These are phyloP conservation scores for Saccharomycopsis olivae DNA, from an alignment of 805 yeast genomes.

Conservation along the genomic window DNA sequence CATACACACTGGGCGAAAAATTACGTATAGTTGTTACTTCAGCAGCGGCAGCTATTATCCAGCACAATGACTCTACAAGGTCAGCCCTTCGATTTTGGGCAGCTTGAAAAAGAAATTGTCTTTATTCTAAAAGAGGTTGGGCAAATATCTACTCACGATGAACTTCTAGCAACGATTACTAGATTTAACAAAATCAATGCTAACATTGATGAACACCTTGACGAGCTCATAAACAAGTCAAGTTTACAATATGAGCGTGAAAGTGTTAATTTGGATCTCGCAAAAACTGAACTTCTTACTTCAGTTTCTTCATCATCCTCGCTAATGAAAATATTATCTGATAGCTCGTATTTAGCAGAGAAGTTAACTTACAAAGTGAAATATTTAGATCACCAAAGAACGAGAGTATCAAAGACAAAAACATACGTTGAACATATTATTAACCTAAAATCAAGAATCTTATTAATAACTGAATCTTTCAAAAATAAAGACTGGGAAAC, in stretches of 20 bases:
- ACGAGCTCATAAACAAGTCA: neutral
- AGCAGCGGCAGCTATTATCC: too few species aligned
- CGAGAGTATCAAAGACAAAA: conserved; percentile 50
- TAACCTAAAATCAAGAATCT: conserved; percentile 52
- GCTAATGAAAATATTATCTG: conserved; percentile 40
- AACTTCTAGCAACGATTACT: neutral
- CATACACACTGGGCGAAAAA: too few species aligned
- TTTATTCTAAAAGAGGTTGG: too few species aligned
- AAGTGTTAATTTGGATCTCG: conserved; percentile 33
- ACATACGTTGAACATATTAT: conserved; percentile 57
- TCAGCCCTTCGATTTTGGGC: too few species aligned
- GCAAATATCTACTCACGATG: too few species aligned
- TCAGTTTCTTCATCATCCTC: conserved; percentile 48
- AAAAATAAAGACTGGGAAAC: conserved; percentile 57
- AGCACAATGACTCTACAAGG: too few species aligned
- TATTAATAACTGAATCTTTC: conserved; percentile 58
- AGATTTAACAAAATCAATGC: neutral
- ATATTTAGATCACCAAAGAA: conserved; percentile 58
- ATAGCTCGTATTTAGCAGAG: conserved; percentile 56
- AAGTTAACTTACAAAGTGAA: conserved; percentile 61
- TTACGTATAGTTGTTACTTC: too few species aligned
- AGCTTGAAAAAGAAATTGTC: too few species aligned
- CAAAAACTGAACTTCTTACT: conserved; percentile 52
- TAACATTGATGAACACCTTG: neutral
- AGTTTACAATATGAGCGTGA: neutral